Evolutionary conservation across 2,329 filamentous ascomycete species (phyloP).

Genomic region (Fusarium aywerte): DNA sequence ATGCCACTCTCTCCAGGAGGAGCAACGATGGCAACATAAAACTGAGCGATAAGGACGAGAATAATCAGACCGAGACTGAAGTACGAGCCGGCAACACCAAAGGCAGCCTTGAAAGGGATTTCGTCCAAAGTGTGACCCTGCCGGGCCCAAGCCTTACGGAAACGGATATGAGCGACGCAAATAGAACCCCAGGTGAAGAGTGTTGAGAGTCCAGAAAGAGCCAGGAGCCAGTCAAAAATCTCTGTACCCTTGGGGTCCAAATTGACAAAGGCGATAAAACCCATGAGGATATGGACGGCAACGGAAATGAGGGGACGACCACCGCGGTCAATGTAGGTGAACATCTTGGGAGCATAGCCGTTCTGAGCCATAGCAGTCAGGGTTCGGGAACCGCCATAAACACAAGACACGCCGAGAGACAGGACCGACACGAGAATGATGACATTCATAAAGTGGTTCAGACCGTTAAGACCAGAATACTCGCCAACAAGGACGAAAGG

Average conservation of each 20-base stretch:
- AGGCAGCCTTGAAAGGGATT: constrained; percentile 71
- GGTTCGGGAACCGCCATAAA: constrained; percentile 67
- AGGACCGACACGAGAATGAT: constrained; percentile 66
- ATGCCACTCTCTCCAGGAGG: constrained; percentile 48
- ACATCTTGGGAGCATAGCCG: constrained; percentile 64
- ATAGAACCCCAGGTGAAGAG: constrained; percentile 75
- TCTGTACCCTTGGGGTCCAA: constrained; percentile 57
- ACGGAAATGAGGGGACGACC: constrained; percentile 63
- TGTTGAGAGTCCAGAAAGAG: constrained; percentile 70
- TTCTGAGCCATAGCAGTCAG: constrained; percentile 65
- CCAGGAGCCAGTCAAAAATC: constrained; percentile 73
- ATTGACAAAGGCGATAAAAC: constrained; percentile 62
- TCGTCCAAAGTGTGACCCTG: constrained; percentile 72
- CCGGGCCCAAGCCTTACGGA: constrained; percentile 68
- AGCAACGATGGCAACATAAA: constrained; percentile 61
- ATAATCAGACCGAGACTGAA: constrained; percentile 68
- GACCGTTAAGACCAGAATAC: constrained; percentile 60
- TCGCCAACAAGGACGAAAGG: constrained; percentile 64
- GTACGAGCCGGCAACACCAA: constrained; percentile 72
- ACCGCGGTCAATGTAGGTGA: constrained; percentile 64
- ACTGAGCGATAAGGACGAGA: constrained; percentile 66
- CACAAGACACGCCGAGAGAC: constrained; percentile 64
- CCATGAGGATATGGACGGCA: constrained; percentile 57
- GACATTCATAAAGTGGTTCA: constrained; percentile 64
- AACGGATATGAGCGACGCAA: constrained; percentile 71